A percentile compares a stretch with the other conserved stretches of the same genome.
Conservation (phyloP, 2,329 filamentous ascomycete species). For the Bipolaris bicolor region DNA sequence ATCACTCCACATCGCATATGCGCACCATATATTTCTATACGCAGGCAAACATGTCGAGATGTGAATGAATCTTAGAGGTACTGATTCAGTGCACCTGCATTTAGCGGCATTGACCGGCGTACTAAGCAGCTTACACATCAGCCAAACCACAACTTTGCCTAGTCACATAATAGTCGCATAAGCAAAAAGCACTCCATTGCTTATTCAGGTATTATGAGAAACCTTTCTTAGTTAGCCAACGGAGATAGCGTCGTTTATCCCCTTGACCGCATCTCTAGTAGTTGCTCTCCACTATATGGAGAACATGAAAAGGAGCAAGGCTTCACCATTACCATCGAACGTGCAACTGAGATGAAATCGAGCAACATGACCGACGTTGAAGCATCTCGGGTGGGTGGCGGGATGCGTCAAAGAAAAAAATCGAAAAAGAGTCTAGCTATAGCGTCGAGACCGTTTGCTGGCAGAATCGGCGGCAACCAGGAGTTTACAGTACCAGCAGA, state of each 20-base stretch:
- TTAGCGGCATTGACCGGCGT: neutral
- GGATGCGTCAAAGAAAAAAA: neutral
- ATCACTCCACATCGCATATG: too few relatives aligned
- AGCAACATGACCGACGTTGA: neutral
- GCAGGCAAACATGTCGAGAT: too few relatives aligned
- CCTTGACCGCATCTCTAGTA: too few relatives aligned
- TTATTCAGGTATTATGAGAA: neutral
- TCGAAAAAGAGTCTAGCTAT: neutral
- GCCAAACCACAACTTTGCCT: neutral
- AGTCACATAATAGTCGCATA: neutral
- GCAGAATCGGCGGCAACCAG: neutral
- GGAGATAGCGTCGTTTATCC: neutral
- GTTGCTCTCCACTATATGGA: neutral
- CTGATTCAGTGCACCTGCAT: neutral
- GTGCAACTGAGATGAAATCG: neutral
- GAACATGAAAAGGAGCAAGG: neutral
- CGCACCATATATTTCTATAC: too few relatives aligned
- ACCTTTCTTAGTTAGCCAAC: too few relatives aligned
- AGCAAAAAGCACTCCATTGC: neutral
- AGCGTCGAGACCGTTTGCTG: neutral
- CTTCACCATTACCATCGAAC: neutral
- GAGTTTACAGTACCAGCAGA: neutral
- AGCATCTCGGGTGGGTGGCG: neutral
- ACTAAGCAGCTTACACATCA: constrained; percentile 3
- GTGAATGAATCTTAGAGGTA: neutral